Evolutionary conservation across 331 rosid genomes (phyloP), one percentile per base, ranked within the genome.

Genomic region (Malus hybrid): DNA sequence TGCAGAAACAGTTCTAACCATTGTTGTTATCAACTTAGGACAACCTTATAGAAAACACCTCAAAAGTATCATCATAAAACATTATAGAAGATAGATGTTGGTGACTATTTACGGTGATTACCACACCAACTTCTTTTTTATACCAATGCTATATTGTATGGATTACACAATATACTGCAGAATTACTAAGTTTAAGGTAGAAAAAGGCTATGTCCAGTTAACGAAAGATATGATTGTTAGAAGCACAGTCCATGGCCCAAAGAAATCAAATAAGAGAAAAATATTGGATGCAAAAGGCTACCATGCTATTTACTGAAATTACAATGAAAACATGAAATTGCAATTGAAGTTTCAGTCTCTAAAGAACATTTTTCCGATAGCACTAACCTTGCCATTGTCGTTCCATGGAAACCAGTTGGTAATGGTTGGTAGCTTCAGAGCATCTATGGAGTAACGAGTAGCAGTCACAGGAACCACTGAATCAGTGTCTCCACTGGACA

Each of bases 381-480:
- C 36, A 88, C 96, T 77, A 61, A 94, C 99, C 99, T 90, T 90
- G 78, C 91, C 91, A 67, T 80, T 81, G 77, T 95, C 93, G 60
- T 85, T 78, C 99, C 99, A 92, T 6, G 97, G 90, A 57, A 84
- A 86, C 99, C 99, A 92, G 71, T 89, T 89, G 83, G 76, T 81
- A 79, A 90, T 5, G 73, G 99, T 92, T 28, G 88, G 96, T 67
- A 92, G 92, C 84, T 95, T 95, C 81, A 92, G 80, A 48, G 99
- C 97, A 66, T 83, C 92, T 3, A 95, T 92, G 57, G 97, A 95
- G 70, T 92, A 92, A 82, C 97, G 80, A 15, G 97, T 90, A 34
- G 97, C 97, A 33, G 97, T 90, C 73, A 95, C 78, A 1, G 93
- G 99, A 81, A 95, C 96, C 76, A 92, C 93, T 1, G 99, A 71